Evolutionary conservation across 164 flowering plant genomes (phyloP), one percentile per base, ranked within the genome.

Genomic region (Stephania yunnanensis): DNA sequence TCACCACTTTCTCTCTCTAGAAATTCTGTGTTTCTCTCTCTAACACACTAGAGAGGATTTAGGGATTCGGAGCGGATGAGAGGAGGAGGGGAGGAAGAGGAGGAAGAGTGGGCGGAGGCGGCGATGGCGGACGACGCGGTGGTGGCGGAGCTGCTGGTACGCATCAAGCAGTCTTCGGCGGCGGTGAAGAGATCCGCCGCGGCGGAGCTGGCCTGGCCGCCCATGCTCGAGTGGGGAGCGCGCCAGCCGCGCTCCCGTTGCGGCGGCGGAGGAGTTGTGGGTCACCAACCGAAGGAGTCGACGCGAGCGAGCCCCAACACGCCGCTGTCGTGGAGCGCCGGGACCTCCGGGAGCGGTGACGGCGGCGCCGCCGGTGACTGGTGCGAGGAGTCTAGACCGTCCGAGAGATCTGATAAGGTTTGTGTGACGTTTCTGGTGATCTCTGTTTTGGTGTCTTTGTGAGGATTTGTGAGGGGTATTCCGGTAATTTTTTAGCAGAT

Each of bases 281-380:
- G 42, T 36, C 42, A 29, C 1, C 53, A 46, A 10, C 31, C n/a
- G 66, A 71, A 72, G 73, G 82, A 85, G 65, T 19, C 78, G 46
- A 66, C 79, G 5, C 78, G 87, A 5, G 85, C 77, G 17, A 89
- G 92, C 46, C 92, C 90, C 7, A 86, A 87, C 36, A 89, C 89
- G 65, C 92, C 92, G 48, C 89, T 89, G 5, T 86, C 92, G 1
- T 89, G 88, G 87, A 87, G 90, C 76, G 85, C 83, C 22, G 85
- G 76, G 17, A 80, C 87, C 5, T 82, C 85, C 8, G 67, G 45
- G 29, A 84, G 89, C 46, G 80, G 46, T 11, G 75, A 88, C 82
- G 86, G 82, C 76, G 79, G 53, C 6, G 73, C 65, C 31, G 79
- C 46, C 25, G 64, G 19, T 11, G 74, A 78, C 53, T 76, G 65